phyloP scores from a whole-genome alignment of 768 basidiomycete species.

The Stropharia rugosoannulata region DNA sequence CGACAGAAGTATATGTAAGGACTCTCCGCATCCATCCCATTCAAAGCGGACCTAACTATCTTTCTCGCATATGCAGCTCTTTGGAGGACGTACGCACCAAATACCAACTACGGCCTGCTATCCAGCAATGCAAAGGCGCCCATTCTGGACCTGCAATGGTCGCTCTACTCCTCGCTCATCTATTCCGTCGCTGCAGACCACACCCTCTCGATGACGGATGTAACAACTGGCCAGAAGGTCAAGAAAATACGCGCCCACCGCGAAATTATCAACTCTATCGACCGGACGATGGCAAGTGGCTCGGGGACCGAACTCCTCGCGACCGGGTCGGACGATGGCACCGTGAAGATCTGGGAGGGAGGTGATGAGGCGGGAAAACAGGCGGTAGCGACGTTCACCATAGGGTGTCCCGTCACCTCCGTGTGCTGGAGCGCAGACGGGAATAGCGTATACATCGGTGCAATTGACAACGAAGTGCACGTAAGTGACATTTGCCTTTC shows the following conservation, averaged over 20 bases:
- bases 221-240: constrained; percentile 80
- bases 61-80: constrained; percentile 47
- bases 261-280: constrained; percentile 88
- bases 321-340: constrained; percentile 91
- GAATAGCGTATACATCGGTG: constrained; percentile 85
- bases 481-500: constrained; percentile 44
- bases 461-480: constrained; percentile 95
- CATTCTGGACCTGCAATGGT: constrained; percentile 92
- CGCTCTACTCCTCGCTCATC: constrained; percentile 65
- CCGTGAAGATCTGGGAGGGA: constrained; percentile 90
- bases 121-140: constrained; percentile 85
- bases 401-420: constrained; percentile 89
- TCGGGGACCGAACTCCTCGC: constrained; percentile 83
- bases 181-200: constrained; percentile 93
- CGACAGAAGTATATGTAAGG: constrained; percentile 88
- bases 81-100: constrained; percentile 91
- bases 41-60: neutral
- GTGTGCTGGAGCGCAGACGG: constrained; percentile 95
- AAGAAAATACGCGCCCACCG: constrained; percentile 85
- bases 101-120: constrained; percentile 89
- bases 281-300: constrained; percentile 82
- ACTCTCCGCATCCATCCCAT: neutral
- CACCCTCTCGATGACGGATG: constrained; percentile 70
- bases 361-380: constrained; percentile 72
- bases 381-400: constrained; percentile 75